These are phyloP conservation scores for Lactarius evosmus DNA, from an alignment of 768 basidiomycete species.

Conservation along the genomic window DNA sequence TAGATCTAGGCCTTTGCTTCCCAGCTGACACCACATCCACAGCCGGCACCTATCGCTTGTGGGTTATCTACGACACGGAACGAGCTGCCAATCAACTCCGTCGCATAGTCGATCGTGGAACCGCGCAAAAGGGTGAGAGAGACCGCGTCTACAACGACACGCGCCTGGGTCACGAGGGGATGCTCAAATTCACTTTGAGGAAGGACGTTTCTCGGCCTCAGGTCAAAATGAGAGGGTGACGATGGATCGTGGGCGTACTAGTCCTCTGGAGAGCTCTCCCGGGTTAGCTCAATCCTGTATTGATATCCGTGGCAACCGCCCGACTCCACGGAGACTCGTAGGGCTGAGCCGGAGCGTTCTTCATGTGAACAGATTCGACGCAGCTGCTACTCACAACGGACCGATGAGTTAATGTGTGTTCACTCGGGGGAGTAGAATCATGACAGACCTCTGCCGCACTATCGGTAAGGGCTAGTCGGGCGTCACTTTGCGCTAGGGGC, in stretches of 20 bases:
- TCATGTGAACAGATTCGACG: constrained; percentile 62
- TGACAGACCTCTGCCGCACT: constrained; percentile 67
- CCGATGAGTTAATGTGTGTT: constrained; percentile 8
- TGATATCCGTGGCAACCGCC: constrained; percentile 98
- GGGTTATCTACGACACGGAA: constrained; percentile 86
- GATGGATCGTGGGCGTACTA: constrained; percentile 56
- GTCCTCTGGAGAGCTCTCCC: constrained; percentile 62
- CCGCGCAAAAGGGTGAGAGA: constrained; percentile 85
- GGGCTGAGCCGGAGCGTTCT: constrained; percentile 58
- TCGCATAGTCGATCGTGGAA: constrained; percentile 85
- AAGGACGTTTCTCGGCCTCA: constrained; percentile 2
- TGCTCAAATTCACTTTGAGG: constrained; percentile 62
- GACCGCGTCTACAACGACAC: constrained; percentile 80
- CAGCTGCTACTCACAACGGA: constrained; percentile 60
- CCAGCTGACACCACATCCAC: constrained; percentile 97
- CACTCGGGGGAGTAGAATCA: background rate
- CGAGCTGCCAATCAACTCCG: constrained; percentile 91
- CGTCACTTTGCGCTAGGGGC: constrained; percentile 49
- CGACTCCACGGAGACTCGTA: constrained; percentile 84
- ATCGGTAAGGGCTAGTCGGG: constrained; percentile 60
- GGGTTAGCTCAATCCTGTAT: constrained; percentile 85
- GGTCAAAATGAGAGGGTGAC: background rate
- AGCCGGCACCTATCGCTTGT: constrained; percentile 84
- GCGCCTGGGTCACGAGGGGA: constrained; percentile 65
- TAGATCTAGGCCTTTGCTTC: constrained; percentile 60